Evolutionary conservation across 1,139 yeast genomes (phyloP), one percentile per base, ranked within the genome.

Genomic region (Blastobotrys aristatus): DNA sequence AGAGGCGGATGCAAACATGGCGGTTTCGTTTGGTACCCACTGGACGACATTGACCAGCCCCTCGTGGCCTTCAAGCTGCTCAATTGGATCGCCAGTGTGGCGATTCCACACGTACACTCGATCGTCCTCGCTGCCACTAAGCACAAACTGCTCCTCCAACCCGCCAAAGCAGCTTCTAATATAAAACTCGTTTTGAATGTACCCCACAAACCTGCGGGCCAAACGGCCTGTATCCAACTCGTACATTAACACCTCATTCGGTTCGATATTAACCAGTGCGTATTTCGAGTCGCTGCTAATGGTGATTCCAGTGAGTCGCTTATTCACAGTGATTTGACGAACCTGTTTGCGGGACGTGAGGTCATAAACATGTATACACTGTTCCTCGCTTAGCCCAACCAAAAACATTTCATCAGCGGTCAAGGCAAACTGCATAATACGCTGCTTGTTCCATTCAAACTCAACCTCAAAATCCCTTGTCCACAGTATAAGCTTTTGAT

Each of bases 91-190:
- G 4, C 95, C 92, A 20, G 82, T 80, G 47, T 75, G 74, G 35
- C 84, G 72, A 58, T 86, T 87, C 96, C 96, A 89, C 5, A 89
- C 70, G 64, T 82, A 88, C 3, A 88, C 75, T 50, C 76, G 73
- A 0, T 92, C 89, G 61, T 87, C 94, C 59, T 85, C 94, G 40
- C 94, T 81, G 1, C 97, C 97, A 57, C 90, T 80, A 16, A 85
- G 69, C 0, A 88, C 78, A 44, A 87, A 69, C 53, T 82, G 82
- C 58, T 84, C 95, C 50, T 79, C 74, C 31, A 71, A 71, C 3
- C 76, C 76, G 0, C 96, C 96, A 63, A 89, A 84, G 55, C 89
- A 76, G 0, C 95, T 83, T 33, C 96, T 73, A 26, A 90, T 77
- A 37, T 88, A 81, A 59, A 73, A 84, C 27, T 80, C 75, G 24